Evolutionary conservation across 2,329 filamentous ascomycete species (phyloP).

Genomic region (Trichoderma cornu-damae): DNA sequence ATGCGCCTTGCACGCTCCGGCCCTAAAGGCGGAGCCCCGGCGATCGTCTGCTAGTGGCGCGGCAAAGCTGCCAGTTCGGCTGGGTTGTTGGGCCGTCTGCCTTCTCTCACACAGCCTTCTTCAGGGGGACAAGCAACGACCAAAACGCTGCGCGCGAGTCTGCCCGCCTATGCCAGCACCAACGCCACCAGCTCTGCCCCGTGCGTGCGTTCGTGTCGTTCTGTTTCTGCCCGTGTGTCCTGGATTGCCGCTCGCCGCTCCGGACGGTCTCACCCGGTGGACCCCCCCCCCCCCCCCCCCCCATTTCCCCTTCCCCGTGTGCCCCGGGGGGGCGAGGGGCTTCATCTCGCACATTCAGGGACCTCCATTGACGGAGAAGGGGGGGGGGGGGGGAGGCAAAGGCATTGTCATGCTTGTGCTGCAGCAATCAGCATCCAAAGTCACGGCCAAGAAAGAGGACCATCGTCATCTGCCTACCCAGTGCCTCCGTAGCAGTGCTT

Average conservation of each 20-base stretch:
- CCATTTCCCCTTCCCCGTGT: constrained; percentile 1
- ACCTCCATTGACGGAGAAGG: not conserved
- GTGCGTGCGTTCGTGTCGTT: not conserved
- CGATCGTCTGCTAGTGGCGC: constrained; percentile 11
- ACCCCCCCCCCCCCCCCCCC: not conserved
- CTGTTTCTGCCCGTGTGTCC: not conserved
- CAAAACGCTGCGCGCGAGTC: not conserved
- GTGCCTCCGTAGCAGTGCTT: too few species aligned
- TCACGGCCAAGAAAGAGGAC: not conserved
- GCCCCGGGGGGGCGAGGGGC: not conserved
- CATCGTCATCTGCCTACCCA: too few species aligned
- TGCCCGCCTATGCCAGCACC: not conserved
- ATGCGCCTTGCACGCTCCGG: constrained; percentile 8
- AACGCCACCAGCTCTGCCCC: not conserved
- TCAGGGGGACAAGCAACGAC: too few species aligned
- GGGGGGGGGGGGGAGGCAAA: too few species aligned
- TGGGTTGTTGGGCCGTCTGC: not conserved
- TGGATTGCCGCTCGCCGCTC: not conserved
- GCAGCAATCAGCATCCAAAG: not conserved
- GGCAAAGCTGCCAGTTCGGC: constrained; percentile 1
- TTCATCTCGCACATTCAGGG: constrained; percentile 10
- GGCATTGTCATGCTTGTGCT: not conserved
- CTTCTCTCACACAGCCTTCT: not conserved
- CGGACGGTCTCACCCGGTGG: constrained; percentile 4
- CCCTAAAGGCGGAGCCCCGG: constrained; percentile 13